Conservation (phyloP, 1,284 basidiomycete species). For the Boletellus deceptivus region DNA sequence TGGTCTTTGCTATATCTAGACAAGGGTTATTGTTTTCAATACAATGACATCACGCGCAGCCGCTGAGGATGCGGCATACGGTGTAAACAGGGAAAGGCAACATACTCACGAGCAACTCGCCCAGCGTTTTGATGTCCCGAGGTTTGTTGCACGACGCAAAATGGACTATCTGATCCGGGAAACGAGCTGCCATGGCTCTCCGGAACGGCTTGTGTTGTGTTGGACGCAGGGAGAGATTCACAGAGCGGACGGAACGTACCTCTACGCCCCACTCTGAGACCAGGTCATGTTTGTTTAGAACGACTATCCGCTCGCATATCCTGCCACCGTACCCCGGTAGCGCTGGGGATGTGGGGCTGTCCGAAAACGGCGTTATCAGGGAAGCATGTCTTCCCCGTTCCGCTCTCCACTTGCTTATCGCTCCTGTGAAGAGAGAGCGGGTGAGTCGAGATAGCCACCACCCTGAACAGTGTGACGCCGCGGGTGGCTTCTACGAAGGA, state of each 20-base stretch:
- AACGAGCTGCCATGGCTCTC: conserved; percentile 62
- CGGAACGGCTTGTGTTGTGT: conserved; percentile 58
- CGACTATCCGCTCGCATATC: conserved; percentile 81
- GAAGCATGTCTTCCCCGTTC: conserved; percentile 56
- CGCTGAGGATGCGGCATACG: conserved; percentile 3
- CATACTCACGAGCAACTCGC: conserved; percentile 70
- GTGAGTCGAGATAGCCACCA: conserved; percentile 19
- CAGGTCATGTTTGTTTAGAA: conserved; percentile 92
- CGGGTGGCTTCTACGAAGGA: conserved; percentile 5
- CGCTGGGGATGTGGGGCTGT: conserved; percentile 4
- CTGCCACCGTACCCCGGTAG: conserved; percentile 29
- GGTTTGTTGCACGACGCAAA: conserved; percentile 71
- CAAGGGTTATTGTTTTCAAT: conserved; percentile 3
- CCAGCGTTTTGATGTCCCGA: conserved; percentile 61
- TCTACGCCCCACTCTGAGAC: conserved; percentile 83
- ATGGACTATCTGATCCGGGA: conserved; percentile 62
- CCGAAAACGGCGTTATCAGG: conserved; percentile 30
- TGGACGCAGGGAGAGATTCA: conserved; percentile 10
- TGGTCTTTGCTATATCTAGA: conserved; percentile 65
- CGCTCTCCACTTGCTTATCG: conserved; percentile 59
- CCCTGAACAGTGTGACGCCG: conserved; percentile 16
- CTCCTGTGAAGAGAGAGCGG: conserved; percentile 39
- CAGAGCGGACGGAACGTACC: conserved; percentile 45
- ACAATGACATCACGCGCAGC: not conserved
- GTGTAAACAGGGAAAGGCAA: conserved; percentile 26